Conservation (phyloP, 1,284 basidiomycete genomes). For the Coniferiporia weirii region DNA sequence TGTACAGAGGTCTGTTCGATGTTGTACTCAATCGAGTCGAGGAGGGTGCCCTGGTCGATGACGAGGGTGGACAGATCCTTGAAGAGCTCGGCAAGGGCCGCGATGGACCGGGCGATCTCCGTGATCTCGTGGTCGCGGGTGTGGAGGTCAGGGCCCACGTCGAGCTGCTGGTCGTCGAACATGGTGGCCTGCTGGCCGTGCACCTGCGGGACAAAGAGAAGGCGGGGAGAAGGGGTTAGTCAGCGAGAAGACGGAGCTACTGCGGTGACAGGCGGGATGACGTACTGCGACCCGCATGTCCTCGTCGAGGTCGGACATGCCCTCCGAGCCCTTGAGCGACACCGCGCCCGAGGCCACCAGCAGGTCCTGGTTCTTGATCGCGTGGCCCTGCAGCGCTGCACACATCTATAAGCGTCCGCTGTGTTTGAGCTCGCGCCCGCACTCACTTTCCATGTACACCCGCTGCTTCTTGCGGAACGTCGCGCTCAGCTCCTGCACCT, state of each 20-base stretch:
- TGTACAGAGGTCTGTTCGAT: conserved; percentile 87
- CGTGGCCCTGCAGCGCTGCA: conserved; percentile 85
- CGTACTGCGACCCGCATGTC: conserved; percentile 68
- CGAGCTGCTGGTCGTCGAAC: not conserved
- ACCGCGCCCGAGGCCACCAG: conserved; percentile 82
- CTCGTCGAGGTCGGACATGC: conserved; percentile 77
- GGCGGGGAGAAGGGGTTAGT: not conserved
- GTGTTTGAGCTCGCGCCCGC: no score
- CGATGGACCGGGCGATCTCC: conserved; percentile 90
- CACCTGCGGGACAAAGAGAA: not conserved
- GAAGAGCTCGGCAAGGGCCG: conserved; percentile 90
- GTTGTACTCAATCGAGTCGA: conserved; percentile 97
- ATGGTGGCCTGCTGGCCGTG: not conserved
- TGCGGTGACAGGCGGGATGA: conserved; percentile 5
- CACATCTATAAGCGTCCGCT: not conserved
- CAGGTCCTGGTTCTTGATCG: conserved; percentile 90
- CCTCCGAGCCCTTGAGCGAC: conserved; percentile 75
- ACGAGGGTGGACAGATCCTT: conserved; percentile 90
- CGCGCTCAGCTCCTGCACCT: conserved; percentile 89
- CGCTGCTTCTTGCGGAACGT: conserved; percentile 97
- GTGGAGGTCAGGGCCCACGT: conserved; percentile 42
- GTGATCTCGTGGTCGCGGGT: conserved; percentile 76
- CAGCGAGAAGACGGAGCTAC: not conserved
- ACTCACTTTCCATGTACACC: conserved; percentile 95
- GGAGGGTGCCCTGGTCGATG: conserved; percentile 95